Evolutionary conservation across 495 filamentous ascomycete species (phyloP).

Genomic region (Pseudoneurospora amorphoporcata): DNA sequence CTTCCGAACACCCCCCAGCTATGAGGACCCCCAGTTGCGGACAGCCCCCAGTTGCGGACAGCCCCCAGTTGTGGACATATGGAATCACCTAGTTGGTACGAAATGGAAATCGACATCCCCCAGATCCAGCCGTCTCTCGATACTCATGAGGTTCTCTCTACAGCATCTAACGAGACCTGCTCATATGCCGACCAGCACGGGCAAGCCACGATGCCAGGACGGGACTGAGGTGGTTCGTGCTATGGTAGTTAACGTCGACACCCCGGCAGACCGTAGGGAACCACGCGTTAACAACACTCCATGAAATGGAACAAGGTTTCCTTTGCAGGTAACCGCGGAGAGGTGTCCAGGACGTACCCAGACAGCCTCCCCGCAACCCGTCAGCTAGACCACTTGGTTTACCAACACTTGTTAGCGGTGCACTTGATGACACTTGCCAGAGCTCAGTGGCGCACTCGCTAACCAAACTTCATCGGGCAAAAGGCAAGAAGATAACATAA

Average conservation of each 20-base stretch:
- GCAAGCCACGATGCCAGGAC: background rate
- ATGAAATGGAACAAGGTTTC: background rate
- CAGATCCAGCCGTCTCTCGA: background rate
- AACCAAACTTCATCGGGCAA: background rate
- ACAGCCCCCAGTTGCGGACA: background rate
- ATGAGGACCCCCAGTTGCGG: no score
- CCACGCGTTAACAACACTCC: background rate
- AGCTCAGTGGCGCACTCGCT: background rate
- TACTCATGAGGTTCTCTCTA: background rate
- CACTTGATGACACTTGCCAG: background rate
- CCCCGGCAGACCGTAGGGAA: background rate
- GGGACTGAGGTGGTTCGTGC: background rate
- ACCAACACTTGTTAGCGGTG: background rate
- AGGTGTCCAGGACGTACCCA: background rate
- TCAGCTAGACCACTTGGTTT: background rate
- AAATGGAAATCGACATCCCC: no score
- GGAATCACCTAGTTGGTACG: background rate
- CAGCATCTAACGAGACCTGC: background rate
- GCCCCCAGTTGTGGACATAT: background rate
- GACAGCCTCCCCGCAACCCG: background rate
- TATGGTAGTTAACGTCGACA: background rate
- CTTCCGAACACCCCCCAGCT: background rate
- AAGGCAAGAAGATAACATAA: background rate
- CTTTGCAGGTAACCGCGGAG: background rate
- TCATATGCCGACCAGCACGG: background rate